Evolutionary conservation across 2,329 filamentous ascomycete genomes (phyloP).

Genomic region (Colletotrichum truncatum): DNA sequence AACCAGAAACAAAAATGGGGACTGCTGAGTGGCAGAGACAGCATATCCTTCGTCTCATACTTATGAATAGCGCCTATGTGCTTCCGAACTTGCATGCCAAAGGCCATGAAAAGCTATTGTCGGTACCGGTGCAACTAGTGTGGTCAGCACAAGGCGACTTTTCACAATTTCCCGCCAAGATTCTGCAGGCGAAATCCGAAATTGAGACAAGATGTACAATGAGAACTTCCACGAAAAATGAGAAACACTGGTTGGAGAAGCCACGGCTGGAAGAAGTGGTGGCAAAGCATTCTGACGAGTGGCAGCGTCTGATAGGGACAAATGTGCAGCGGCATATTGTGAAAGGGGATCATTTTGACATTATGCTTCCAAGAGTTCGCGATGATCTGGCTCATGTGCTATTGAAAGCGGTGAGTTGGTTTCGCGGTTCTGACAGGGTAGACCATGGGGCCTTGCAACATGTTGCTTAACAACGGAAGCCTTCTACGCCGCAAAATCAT

Average conservation of each 20-base stretch:
- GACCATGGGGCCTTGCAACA: no score
- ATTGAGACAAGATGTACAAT: accelerated
- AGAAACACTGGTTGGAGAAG: neutral
- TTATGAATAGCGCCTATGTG: neutral
- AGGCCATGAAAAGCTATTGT: neutral
- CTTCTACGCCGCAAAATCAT: no score
- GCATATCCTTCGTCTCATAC: neutral
- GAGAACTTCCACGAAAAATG: neutral
- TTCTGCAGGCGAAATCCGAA: neutral
- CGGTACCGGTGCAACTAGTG: neutral
- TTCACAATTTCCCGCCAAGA: neutral
- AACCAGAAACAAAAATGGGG: neutral
- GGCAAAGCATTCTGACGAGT: neutral
- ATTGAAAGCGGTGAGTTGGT: neutral
- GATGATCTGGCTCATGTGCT: neutral
- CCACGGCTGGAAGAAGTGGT: neutral
- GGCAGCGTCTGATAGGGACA: neutral
- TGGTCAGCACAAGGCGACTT: neutral
- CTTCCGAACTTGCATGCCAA: neutral
- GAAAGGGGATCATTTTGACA: neutral
- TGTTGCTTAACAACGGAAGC: no score
- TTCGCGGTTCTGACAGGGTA: no score
- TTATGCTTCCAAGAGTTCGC: neutral
- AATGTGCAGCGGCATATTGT: neutral
- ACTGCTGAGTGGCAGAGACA: neutral